phyloP scores from a whole-genome alignment of 306 rosid genomes.

The Styphnolobium japonicum region DNA sequence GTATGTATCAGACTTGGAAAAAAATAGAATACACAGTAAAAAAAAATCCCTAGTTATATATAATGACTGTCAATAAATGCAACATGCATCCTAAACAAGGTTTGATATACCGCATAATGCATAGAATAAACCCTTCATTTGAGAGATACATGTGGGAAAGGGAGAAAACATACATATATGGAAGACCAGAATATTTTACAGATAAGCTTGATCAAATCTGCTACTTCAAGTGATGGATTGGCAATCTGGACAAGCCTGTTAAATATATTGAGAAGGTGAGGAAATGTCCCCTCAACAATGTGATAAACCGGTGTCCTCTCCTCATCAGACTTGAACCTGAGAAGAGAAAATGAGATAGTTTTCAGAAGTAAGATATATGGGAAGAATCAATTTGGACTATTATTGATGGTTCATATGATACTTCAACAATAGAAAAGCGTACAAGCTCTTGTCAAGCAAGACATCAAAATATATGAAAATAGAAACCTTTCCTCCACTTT shows the following conservation, averaged over 20 bases:
- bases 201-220: conserved; percentile 86
- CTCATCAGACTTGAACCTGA: conserved; percentile 88
- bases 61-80: not conserved
- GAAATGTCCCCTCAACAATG: conserved; percentile 80
- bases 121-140: not conserved
- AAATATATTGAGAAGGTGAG: conserved; percentile 75
- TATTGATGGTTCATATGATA: not conserved
- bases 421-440: not conserved
- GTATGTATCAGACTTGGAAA: not conserved
- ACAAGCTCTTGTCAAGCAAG: not conserved
- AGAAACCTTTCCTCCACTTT: not conserved
- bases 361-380: not conserved
- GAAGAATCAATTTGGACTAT: not conserved
- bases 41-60: not conserved
- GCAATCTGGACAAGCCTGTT: conserved; percentile 61
- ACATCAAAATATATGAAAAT: not conserved
- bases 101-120: not conserved
- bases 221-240: conserved; percentile 73
- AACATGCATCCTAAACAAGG: not conserved
- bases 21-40: not conserved
- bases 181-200: conserved; percentile 99
- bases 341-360: not conserved
- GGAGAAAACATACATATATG: conserved; percentile 62
- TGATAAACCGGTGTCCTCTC: conserved; percentile 72
- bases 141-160: not conserved